Base-by-base conservation (phyloP, 176 grass and related monocot species). In the Oryza glumipatula region DNA sequence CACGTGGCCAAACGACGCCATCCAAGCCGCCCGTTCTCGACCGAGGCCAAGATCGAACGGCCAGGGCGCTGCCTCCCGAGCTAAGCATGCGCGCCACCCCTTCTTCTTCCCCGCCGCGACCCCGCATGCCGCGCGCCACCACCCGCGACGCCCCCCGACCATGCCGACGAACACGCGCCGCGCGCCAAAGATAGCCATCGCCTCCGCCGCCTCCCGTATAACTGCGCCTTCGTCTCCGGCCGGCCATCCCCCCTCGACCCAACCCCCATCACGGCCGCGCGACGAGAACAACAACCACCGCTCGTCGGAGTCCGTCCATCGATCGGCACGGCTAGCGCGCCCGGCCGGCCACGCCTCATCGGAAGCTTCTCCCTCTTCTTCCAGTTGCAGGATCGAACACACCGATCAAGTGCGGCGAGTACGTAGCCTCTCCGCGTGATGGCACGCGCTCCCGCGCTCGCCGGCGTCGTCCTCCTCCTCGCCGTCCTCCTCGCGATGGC, bases 401-500 rank as follows among this genome's bases (percentile, higher is more conserved):
- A 19, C 10, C 43, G 43, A 54, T 13, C 15, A 17, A 17, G 15
- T 14, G 15, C 51, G 51, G 4, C 15, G 21, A 5, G 36, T 32
- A 32, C 16, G 6, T 28, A 30, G 41, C 43, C 43, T 26, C 35
- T 10, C 49, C 9, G 19, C 38, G 14, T 9, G 38, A 91, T 91
- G 92, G 79, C 89, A 4, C 76, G 30, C 46, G 52, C 36, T 72
- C 63, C 63, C 49, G 64, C 14, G 28, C 36, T 84, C 76, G 61
- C 38, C 68, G 81, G 60, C 45, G 38, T 73, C 39, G 26, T 86
- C 71, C 35, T 91, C 39, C 26, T 86, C 71, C 44, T 91, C 23
- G 49, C 72, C 19, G 36, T 43, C 39, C 19, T 87, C 35, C 5
- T 89, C n/a, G 82, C 70, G 11, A 52, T n/a, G 48, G 44, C 80